Percentiles rank a stretch among this genome's conserved stretches.
These are phyloP conservation scores for Podaxis carcinomalis DNA, from an alignment of 768 basidiomycete species.

Conservation along the genomic window DNA sequence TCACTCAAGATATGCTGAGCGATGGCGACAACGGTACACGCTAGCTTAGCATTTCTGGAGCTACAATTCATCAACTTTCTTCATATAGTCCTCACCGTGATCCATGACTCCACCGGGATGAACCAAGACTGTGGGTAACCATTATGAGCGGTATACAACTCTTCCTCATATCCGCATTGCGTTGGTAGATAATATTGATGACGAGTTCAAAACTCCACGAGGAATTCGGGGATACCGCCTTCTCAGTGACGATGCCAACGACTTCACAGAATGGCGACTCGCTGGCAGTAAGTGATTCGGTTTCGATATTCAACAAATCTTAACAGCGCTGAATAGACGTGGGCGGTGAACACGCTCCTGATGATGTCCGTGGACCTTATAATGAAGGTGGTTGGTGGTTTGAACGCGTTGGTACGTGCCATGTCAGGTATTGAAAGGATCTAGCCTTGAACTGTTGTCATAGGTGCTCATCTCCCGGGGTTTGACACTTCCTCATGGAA, in stretches of 20 bases:
- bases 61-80: background rate
- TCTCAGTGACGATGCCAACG: slow-evolving; percentile 24
- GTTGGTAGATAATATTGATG: slow-evolving; percentile 27
- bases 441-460: background rate
- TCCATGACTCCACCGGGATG: slow-evolving; percentile 33
- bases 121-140: slow-evolving; percentile 29
- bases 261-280: slow-evolving; percentile 33
- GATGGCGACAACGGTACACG: slow-evolving; percentile 24
- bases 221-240: slow-evolving; percentile 64
- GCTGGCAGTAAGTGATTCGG: slow-evolving; percentile 29
- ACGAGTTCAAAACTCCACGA: slow-evolving; percentile 54
- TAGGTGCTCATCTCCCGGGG: slow-evolving; percentile 56
- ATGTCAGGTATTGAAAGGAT: background rate
- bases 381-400: slow-evolving; percentile 57
- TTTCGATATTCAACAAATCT: too few species aligned
- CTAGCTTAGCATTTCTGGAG: background rate
- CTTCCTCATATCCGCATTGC: background rate
- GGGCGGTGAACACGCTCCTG: slow-evolving; percentile 42
- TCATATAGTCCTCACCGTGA: slow-evolving; percentile 26
- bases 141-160: background rate
- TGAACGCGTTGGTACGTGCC: slow-evolving; percentile 41
- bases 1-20: slow-evolving; percentile 25
- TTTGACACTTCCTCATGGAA: slow-evolving; percentile 54
- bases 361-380: slow-evolving; percentile 53
- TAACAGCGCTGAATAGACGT: slow-evolving; percentile 20